Percentiles rank a stretch among this genome's conserved stretches.
Conservation (phyloP, 768 basidiomycete genomes). For the Rhodotorula diobovata region DNA sequence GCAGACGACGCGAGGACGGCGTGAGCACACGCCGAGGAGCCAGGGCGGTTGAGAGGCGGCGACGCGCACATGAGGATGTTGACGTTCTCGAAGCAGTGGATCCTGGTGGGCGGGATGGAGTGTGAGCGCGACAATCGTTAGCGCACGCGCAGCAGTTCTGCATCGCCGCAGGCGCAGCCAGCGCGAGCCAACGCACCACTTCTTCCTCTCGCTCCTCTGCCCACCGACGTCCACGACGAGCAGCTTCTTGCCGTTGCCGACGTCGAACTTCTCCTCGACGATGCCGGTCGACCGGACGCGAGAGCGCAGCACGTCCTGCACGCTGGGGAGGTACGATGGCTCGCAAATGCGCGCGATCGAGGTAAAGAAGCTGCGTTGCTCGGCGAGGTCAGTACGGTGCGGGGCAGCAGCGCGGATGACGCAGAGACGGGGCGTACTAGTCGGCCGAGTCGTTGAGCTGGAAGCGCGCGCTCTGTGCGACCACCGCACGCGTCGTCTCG, state of each 20-base stretch:
- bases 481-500: not conserved
- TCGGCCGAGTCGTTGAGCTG: slow-evolving; percentile 31
- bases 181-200: slow-evolving; percentile 53
- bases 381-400: not conserved
- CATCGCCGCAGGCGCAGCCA: not conserved
- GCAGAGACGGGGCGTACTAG: slow-evolving; percentile 9
- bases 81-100: slow-evolving; percentile 91
- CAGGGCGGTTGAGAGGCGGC: too few relatives aligned
- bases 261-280: slow-evolving; percentile 90
- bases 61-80: slow-evolving; percentile 64
- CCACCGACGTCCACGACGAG: slow-evolving; percentile 79
- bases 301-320: slow-evolving; percentile 88
- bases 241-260: slow-evolving; percentile 53
- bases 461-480: not conserved
- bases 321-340: slow-evolving; percentile 74
- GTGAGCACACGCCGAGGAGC: too few relatives aligned
- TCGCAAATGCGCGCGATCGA: slow-evolving; percentile 76
- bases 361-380: slow-evolving; percentile 44
- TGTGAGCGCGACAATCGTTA: not conserved
- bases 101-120: slow-evolving; percentile 45
- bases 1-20: too few relatives aligned
- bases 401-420: too few relatives aligned
- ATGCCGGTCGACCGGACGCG: slow-evolving; percentile 97
- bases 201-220: slow-evolving; percentile 81
- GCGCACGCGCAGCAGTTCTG: too few relatives aligned